Evolutionary conservation across 345 rosid genomes (phyloP).

Genomic region (Brassica incana): DNA sequence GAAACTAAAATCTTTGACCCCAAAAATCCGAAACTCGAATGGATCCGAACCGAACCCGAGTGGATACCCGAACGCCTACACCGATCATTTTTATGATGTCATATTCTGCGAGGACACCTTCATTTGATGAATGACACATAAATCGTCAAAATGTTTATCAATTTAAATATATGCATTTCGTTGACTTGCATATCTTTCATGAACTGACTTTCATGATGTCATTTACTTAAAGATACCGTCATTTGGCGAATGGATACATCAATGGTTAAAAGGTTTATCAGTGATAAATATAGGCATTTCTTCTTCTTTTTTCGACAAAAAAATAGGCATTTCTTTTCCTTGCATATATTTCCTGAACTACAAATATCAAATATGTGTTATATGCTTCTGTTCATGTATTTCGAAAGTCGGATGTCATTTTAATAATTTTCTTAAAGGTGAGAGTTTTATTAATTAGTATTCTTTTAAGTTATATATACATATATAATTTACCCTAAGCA

Average conservation of each 20-base stretch:
- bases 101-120: neutral
- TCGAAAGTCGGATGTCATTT: neutral
- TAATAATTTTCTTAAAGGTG: neutral
- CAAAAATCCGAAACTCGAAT: no score
- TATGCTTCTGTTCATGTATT: neutral
- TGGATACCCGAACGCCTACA: no score
- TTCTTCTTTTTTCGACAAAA: no score
- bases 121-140: neutral
- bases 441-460: neutral
- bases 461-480: neutral
- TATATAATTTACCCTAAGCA: neutral
- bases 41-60: no score
- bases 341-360: neutral
- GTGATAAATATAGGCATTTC: neutral
- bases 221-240: neutral
- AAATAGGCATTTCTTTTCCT: neutral
- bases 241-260: neutral
- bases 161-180: neutral
- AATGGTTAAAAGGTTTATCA: neutral
- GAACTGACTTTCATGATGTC: constrained; percentile 6
- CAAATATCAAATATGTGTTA: neutral
- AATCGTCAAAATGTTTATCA: neutral
- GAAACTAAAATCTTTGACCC: no score
- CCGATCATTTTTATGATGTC: constrained; percentile 4
- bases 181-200: constrained; percentile 11